Conservation (phyloP, 495 filamentous ascomycete genomes). For the Tuber microsphaerosporum region DNA sequence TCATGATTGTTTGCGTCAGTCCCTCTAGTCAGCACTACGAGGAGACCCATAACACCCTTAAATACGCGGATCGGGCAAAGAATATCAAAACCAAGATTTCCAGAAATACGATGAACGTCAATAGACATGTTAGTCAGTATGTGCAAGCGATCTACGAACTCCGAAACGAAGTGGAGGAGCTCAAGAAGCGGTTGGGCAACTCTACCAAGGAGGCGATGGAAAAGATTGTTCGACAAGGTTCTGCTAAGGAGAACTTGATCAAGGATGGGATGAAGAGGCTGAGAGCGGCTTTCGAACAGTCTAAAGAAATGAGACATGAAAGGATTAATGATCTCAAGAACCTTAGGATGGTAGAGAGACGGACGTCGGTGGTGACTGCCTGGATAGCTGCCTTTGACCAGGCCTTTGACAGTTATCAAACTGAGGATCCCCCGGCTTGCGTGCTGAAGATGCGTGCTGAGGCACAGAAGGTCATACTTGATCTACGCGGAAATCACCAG, state of each 20-base stretch:
- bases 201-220: constrained; percentile 76
- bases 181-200: constrained; percentile 86
- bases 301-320: constrained; percentile 69
- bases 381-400: constrained; percentile 92
- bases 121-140: constrained; percentile 78
- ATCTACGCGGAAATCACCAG: constrained; percentile 80
- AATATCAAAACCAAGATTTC: constrained; percentile 99
- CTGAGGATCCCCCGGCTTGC: constrained; percentile 57
- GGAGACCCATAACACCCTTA: constrained; percentile 95
- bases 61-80: constrained; percentile 96
- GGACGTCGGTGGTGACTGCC: constrained; percentile 72
- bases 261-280: constrained; percentile 76
- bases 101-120: constrained; percentile 97
- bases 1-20: constrained; percentile 99
- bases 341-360: constrained; percentile 70
- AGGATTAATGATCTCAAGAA: constrained; percentile 73
- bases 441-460: constrained; percentile 74
- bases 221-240: constrained; percentile 80
- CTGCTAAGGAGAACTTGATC: constrained; percentile 71
- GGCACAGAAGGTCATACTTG: constrained; percentile 75
- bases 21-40: constrained; percentile 96
- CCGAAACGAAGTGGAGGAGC: constrained; percentile 52
- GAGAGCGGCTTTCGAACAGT: constrained; percentile 75
- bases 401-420: constrained; percentile 65
- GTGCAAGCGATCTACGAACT: constrained; percentile 41